Conservation (phyloP, 345 rosid species). For the Aquilaria sinensis region DNA sequence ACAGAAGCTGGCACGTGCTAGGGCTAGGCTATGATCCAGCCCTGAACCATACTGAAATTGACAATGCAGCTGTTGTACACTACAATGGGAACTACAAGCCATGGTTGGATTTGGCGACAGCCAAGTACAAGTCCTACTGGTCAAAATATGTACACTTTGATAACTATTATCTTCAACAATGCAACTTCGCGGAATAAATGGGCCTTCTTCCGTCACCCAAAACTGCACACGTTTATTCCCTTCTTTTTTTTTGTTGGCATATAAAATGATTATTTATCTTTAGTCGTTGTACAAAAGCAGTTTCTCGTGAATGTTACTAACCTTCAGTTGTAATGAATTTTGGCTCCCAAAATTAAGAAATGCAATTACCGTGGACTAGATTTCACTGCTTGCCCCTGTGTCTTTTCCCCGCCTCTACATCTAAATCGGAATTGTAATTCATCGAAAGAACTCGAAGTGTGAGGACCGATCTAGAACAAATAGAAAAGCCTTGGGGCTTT, state of each 20-base stretch:
- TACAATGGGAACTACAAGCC: conserved; percentile 99
- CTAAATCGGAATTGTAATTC: no score
- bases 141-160: conserved; percentile 65
- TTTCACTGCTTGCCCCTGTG: no score
- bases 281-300: no score
- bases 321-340: no score
- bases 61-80: conserved; percentile 83
- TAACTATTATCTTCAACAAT: conserved; percentile 64
- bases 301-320: no score
- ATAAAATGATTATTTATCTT: no score
- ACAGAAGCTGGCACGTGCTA: conserved; percentile 81
- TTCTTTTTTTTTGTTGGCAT: neutral
- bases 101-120: conserved; percentile 84
- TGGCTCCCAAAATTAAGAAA: no score
- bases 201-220: neutral
- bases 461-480: no score
- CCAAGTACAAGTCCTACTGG: conserved; percentile 89
- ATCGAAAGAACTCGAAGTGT: no score
- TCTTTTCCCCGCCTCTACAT: no score
- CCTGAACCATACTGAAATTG: conserved; percentile 84
- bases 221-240: neutral
- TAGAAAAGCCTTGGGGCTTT: no score
- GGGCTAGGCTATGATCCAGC: conserved; percentile 99
- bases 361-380: no score
- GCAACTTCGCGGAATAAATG: conserved; percentile 46